phyloP scores from a whole-genome alignment of 2,329 filamentous ascomycete genomes.

The Purpureocillium takamizusanense region DNA sequence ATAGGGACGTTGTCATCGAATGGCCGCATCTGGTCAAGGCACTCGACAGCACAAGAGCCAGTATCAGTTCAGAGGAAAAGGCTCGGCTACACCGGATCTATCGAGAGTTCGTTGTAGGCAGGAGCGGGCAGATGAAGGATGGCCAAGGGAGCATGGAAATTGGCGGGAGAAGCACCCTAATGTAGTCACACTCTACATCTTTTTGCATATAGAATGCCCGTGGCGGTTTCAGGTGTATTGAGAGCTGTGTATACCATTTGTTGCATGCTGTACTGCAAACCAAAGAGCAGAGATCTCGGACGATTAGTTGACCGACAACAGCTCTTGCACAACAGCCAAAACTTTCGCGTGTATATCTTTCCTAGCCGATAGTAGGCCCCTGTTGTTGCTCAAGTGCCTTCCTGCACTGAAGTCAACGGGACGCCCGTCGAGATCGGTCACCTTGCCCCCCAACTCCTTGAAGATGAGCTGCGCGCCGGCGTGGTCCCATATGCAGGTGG shows the following conservation, averaged over 20 bases:
- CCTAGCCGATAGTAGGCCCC: slow-evolving; percentile 34
- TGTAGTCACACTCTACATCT: slow-evolving; percentile 47
- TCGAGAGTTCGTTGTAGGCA: slow-evolving; percentile 80
- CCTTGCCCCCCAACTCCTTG: slow-evolving; percentile 42
- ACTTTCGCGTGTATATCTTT: slow-evolving; percentile 30
- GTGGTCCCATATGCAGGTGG: slow-evolving; percentile 40
- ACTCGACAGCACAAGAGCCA: slow-evolving; percentile 67
- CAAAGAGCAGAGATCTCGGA: too few relatives aligned
- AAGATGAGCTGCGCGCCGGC: slow-evolving; percentile 49
- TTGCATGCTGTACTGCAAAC: too few relatives aligned
- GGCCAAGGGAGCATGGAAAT: slow-evolving; percentile 88
- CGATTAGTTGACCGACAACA: neutral
- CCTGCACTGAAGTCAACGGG: slow-evolving; percentile 26
- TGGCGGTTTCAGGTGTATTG: too few relatives aligned
- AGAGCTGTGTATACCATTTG: too few relatives aligned
- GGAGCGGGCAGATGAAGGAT: slow-evolving; percentile 91
- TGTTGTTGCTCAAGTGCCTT: slow-evolving; percentile 20
- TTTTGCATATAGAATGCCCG: too few relatives aligned
- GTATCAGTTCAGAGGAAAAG: slow-evolving; percentile 73
- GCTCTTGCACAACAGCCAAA: slow-evolving; percentile 18
- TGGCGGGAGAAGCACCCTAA: slow-evolving; percentile 85
- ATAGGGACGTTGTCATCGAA: slow-evolving; percentile 66
- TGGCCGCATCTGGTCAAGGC: slow-evolving; percentile 79
- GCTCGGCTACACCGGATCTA: slow-evolving; percentile 73
- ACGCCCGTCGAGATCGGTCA: slow-evolving; percentile 37